Base-by-base conservation (phyloP, 331 rosid genomes). In the Pyrus hybrid region DNA sequence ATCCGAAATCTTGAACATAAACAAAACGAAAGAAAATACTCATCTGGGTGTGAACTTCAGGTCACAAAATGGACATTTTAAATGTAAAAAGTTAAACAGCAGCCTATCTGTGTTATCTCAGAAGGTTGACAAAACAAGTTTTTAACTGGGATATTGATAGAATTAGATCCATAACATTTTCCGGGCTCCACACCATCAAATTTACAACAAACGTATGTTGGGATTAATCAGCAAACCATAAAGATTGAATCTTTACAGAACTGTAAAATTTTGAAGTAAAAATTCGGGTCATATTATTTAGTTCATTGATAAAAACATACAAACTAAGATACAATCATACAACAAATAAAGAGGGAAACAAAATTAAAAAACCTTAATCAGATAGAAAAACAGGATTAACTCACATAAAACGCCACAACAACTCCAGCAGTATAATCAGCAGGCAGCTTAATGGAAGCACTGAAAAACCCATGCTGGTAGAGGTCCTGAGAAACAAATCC, bases 341-440 rank as follows among this genome's bases (percentile, higher is more conserved):
- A 23, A 63, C n/a, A 37, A 58, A 13, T 13, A 28, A 56, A 71
- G 16, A 4, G 10, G n/a, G 23, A 33, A 68, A 47, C 9, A 14
- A 25, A 26, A 13, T 62, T 8, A 47, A 18, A 68, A 68, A 25
- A 35, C 8, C 18, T 22, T 13, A 37, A 68, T 30, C 32, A 29
- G 71, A 33, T 7, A 8, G 33, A 25, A 5, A 41, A 18, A n/a
- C 26, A 72, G 32, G 58, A 63, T 62, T 21, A 16, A 85, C 98
- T 94, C 79, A 94, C 98, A 86, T 94, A 94, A 70, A 94, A 94
- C 30, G 98, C 98, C 79, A 94, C 96, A 20, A 94, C 98, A 73
- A 94, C 94, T 60, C 98, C 98, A 43, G 98, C 98, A 68, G 98
- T 87, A 37, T 94, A 94, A 82, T 94, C 98, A 78, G 90, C 47